These are phyloP conservation scores for Tardiomyces blankii DNA, from an alignment of 1,139 yeast genomes.

Conservation along the genomic window DNA sequence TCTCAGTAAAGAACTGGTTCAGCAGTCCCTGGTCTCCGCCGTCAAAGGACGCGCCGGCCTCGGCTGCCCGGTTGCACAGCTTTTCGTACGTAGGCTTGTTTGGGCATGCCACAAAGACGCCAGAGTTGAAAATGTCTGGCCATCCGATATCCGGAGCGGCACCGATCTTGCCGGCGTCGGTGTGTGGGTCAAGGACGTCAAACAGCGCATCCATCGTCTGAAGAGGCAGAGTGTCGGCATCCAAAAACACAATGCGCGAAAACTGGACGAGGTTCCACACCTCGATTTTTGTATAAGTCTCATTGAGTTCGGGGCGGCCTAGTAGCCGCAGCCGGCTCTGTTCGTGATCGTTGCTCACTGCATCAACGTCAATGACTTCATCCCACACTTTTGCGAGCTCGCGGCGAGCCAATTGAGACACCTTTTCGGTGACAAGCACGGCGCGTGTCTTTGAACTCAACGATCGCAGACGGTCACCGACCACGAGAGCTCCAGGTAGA, in stretches of 20 bases:
- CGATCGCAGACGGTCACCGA: slow-evolving; percentile 35
- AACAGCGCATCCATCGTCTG: slow-evolving; percentile 34
- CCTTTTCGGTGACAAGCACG: slow-evolving; percentile 25
- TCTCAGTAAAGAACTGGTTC: slow-evolving; percentile 59
- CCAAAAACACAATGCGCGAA: slow-evolving; percentile 60
- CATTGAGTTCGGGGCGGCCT: slow-evolving; percentile 63
- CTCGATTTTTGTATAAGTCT: slow-evolving; percentile 62
- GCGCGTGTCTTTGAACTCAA: slow-evolving; percentile 11
- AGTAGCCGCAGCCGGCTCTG: slow-evolving; percentile 34
- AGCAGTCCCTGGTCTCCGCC: slow-evolving; percentile 95
- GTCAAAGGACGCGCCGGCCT: slow-evolving; percentile 52
- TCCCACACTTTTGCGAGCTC: slow-evolving; percentile 20
- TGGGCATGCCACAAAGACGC: slow-evolving; percentile 65
- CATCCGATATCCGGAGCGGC: slow-evolving; percentile 95
- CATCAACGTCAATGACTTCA: slow-evolving; percentile 24
- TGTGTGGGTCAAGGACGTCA: slow-evolving; percentile 15
- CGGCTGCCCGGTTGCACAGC: slow-evolving; percentile 30
- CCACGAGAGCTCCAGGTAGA: slow-evolving; percentile 64
- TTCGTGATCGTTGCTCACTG: slow-evolving; percentile 19
- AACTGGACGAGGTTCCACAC: slow-evolving; percentile 57
- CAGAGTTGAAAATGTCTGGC: slow-evolving; percentile 93
- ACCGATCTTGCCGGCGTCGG: slow-evolving; percentile 13
- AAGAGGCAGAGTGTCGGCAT: slow-evolving; percentile 70
- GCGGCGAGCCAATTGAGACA: slow-evolving; percentile 14
- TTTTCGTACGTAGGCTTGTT: slow-evolving; percentile 34